Evolutionary conservation across 73 alveolate species (phyloP).

Genomic region (Symbiodinium natans): DNA sequence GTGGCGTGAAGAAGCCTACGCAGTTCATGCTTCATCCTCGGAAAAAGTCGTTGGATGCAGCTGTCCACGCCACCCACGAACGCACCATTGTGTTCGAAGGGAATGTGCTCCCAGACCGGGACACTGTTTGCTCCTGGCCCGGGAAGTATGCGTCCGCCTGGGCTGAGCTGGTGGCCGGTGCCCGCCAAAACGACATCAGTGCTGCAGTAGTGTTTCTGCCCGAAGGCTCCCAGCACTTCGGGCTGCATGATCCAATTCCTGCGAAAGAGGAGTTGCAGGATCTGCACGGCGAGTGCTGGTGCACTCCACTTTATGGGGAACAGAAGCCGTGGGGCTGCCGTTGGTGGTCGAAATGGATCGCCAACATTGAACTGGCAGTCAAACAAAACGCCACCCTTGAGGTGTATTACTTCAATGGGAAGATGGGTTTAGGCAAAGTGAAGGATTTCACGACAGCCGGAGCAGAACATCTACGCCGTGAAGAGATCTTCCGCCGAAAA

Average conservation of each 20-base stretch:
- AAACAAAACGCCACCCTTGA: neutral
- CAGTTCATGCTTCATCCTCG: no score
- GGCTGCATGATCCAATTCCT: neutral
- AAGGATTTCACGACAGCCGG: neutral
- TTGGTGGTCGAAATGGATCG: neutral
- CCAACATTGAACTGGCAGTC: neutral
- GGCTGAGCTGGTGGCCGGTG: neutral
- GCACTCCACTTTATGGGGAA: neutral
- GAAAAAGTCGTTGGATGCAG: no score
- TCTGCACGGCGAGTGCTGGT: neutral
- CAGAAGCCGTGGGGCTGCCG: neutral
- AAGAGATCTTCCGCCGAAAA: neutral
- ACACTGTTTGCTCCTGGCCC: neutral
- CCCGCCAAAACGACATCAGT: neutral
- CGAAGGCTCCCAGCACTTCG: neutral
- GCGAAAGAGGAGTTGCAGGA: neutral
- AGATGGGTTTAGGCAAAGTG: neutral
- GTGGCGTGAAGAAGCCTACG: no score
- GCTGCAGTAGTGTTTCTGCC: neutral
- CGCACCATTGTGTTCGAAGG: no score
- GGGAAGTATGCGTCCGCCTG: neutral
- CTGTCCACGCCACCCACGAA: no score
- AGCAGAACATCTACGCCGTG: neutral
- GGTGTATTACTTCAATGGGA: neutral
- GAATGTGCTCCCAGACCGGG: no score